Base-by-base conservation (phyloP, 2,329 filamentous ascomycete species). In the Gyromitra esculenta region DNA sequence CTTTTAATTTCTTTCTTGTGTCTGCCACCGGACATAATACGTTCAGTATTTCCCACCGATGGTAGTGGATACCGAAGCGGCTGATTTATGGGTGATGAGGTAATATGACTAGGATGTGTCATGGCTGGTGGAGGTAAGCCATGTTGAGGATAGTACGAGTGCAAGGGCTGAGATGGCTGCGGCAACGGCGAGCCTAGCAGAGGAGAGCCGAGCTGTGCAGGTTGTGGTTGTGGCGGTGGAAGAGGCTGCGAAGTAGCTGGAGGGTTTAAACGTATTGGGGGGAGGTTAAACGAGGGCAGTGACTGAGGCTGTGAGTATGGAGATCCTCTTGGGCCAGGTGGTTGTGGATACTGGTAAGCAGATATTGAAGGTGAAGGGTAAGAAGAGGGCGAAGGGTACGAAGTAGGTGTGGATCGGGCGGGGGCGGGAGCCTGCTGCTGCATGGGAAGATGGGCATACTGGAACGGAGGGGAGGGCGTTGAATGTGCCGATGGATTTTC, bases 1-100 rank as follows among this genome's bases (percentile, higher is more conserved):
- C 91, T 87, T 85, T 92, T 92, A 83, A 92, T 91, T 84, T 93
- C 83, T 81, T 84, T 84, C 81, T 89, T 89, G 82, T 91, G 89
- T 81, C 90, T 86, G 62, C 88, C 88, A 76, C 89, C 88, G 25
- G 88, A 88, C 83, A 90, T 86, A 78, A 89, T 86, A 80, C 87
- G 85, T 82, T 84, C 85, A n/a, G 84, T 83, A 70, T 85, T 83
- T 65, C 85, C 86, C 37, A 82, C 86, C 79, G 88, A 84, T 78
- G 88, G 87, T 54, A 89, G 83, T 75, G 87, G 85, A 82, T 88
- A 89, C 81, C 88, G 86, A 84, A 88, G 86, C 71, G 83, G 82
- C 75, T 84, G 82, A 59, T 83, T 81, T 77, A 84, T 84, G 60
- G 85, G 85, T 80, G 85, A 84, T 21, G 85, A 85, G 68, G 84